Conservation (phyloP, 139 green algal genomes). For the Chlamydomonas incerta region DNA sequence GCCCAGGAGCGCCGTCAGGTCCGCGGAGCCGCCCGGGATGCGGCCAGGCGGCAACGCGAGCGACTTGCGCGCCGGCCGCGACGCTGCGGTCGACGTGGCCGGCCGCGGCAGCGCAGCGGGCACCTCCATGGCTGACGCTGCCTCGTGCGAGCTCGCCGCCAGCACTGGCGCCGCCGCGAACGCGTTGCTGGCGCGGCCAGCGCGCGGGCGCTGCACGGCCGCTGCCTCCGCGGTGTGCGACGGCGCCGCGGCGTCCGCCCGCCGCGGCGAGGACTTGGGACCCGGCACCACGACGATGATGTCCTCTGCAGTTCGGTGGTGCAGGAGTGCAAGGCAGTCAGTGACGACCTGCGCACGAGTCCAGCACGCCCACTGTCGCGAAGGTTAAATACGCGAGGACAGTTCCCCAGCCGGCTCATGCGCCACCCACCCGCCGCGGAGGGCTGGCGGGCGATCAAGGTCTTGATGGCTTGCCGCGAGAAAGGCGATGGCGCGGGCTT, state of each 20-base stretch:
- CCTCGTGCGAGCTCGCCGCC: not conserved
- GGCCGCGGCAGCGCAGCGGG: not conserved
- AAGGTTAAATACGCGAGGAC: too few species aligned
- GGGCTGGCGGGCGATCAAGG: not conserved
- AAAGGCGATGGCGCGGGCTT: not conserved
- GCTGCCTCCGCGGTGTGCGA: too few species aligned
- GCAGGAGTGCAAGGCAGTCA: too few species aligned
- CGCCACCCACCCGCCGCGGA: too few species aligned
- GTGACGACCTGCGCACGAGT: too few species aligned
- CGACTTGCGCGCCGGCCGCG: not conserved
- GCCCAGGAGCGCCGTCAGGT: not conserved
- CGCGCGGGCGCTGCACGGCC: too few species aligned
- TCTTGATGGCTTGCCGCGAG: slow-evolving; percentile 5
- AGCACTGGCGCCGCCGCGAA: not conserved
- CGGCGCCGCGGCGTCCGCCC: too few species aligned
- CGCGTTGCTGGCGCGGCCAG: not conserved
- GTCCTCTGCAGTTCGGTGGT: too few species aligned
- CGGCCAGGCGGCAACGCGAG: slow-evolving; percentile 11
- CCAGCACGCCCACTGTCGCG: too few species aligned
- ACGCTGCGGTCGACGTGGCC: not conserved
- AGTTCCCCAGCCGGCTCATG: too few species aligned
- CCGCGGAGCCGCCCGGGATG: slow-evolving; percentile 22
- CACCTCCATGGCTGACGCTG: not conserved
- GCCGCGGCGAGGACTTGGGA: too few species aligned
- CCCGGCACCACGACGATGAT: too few species aligned